phyloP scores from a whole-genome alignment of 140 eudicot species.

The Anethum foeniculum region DNA sequence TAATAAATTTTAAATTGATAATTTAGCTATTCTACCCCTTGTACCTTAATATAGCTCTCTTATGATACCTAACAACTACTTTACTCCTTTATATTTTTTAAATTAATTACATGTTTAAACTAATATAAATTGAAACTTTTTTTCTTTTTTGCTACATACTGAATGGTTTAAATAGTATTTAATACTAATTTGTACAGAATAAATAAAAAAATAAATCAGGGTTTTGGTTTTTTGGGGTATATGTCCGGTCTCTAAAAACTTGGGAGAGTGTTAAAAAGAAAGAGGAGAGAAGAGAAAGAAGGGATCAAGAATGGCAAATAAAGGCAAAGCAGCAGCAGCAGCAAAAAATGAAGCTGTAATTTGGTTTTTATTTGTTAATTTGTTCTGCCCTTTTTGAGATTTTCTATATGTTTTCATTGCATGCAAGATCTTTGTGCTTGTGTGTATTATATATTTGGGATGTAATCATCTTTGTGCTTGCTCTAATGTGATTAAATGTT shows the following conservation, averaged over 20 bases:
- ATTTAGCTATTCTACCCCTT: too few species aligned
- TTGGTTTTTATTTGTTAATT: background rate
- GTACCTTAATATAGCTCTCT: too few species aligned
- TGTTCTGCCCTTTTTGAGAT: background rate
- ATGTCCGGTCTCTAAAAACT: background rate
- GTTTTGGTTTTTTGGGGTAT: background rate
- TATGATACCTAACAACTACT: too few species aligned
- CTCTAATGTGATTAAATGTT: background rate
- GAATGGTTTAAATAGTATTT: too few species aligned
- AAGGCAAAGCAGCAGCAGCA: constrained; percentile 9
- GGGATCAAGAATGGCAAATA: constrained; percentile 5
- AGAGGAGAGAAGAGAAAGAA: background rate
- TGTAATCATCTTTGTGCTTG: background rate
- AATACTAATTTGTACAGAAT: background rate
- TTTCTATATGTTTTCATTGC: background rate
- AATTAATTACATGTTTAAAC: too few species aligned
- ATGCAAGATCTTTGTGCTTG: background rate
- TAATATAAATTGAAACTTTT: too few species aligned
- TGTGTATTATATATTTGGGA: background rate
- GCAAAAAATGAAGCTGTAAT: background rate
- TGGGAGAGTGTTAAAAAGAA: too few species aligned
- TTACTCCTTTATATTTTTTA: too few species aligned
- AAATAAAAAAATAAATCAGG: background rate
- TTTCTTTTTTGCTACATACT: too few species aligned
- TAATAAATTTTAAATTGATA: too few species aligned